These are phyloP conservation scores for Ochromonadaceae sp. DNA, from an alignment of 352 stramenopile species.

Conservation along the genomic window DNA sequence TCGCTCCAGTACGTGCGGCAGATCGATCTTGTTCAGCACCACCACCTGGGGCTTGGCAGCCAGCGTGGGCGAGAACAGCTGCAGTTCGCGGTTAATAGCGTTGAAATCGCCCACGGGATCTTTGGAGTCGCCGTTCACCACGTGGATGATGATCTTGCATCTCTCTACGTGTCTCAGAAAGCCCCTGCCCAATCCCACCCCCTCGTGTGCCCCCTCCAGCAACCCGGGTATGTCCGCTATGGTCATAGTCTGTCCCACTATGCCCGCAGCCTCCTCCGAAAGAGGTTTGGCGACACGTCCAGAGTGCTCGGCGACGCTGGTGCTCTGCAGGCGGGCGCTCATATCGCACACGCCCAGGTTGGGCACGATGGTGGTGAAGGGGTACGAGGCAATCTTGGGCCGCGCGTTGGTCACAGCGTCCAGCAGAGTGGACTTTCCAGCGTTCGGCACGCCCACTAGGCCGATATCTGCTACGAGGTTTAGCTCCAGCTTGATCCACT, in stretches of 20 bases:
- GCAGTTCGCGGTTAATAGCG: slow-evolving; percentile 1
- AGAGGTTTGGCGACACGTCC: too few relatives aligned
- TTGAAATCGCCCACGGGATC: slow-evolving; percentile 3
- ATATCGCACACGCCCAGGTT: slow-evolving; percentile 81
- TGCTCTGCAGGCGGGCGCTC: too few relatives aligned
- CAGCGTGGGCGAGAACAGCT: not conserved
- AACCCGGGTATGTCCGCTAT: slow-evolving; percentile 69
- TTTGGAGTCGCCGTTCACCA: slow-evolving; percentile 32
- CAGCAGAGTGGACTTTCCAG: slow-evolving; percentile 86
- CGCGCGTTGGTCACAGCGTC: slow-evolving; percentile 70
- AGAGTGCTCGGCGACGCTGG: too few relatives aligned
- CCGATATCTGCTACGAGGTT: slow-evolving; percentile 96
- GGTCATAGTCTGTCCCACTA: too few relatives aligned
- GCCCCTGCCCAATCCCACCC: slow-evolving; percentile 89
- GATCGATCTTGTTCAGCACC: slow-evolving; percentile 3
- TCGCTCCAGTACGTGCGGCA: too few relatives aligned
- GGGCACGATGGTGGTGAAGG: slow-evolving; percentile 93
- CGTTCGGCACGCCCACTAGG: slow-evolving; percentile 96
- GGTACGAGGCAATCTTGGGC: slow-evolving; percentile 93
- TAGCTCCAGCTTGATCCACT: slow-evolving; percentile 57
- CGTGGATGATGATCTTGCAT: slow-evolving; percentile 78
- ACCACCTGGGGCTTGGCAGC: not conserved
- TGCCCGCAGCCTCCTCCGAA: too few relatives aligned
- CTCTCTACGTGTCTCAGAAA: slow-evolving; percentile 97
- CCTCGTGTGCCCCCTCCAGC: too few relatives aligned